Evolutionary conservation across 1,139 yeast species (phyloP).

Genomic region (Pichia sp.): DNA sequence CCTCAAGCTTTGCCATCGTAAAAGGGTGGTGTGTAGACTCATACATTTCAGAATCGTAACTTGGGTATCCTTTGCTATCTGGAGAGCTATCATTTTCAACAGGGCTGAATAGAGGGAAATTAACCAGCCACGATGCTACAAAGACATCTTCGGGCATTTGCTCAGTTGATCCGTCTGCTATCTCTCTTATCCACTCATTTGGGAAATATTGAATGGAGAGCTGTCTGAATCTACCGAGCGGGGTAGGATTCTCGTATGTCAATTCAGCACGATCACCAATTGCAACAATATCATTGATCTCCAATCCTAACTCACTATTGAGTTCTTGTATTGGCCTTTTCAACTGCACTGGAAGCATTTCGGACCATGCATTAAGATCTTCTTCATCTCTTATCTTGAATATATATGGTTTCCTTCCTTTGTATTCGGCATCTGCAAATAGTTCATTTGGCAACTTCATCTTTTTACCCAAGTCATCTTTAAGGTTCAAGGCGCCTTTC

Average conservation of each 20-base stretch:
- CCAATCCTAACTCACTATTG: conserved; percentile 32
- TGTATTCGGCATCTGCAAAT: conserved; percentile 41
- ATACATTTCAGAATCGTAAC: conserved; percentile 40
- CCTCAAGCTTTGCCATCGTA: conserved; percentile 78
- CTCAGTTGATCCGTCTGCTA: conserved; percentile 5
- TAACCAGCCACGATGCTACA: conserved; percentile 80
- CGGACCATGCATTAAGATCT: conserved; percentile 39
- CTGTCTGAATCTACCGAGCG: conserved; percentile 82
- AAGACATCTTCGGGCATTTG: conserved; percentile 28
- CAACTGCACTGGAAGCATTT: conserved; percentile 27
- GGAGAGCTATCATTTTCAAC: conserved; percentile 31
- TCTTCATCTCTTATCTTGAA: conserved; percentile 38
- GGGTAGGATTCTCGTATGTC: conserved; percentile 91
- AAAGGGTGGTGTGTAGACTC: conserved; percentile 94
- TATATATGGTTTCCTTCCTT: conserved; percentile 53
- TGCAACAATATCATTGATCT: conserved; percentile 70
- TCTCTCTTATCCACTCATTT: conserved; percentile 38
- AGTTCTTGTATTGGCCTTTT: conserved; percentile 24
- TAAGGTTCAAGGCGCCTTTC: conserved; percentile 34
- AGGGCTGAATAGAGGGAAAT: conserved; percentile 89
- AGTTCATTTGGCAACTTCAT: conserved; percentile 33
- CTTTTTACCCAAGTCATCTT: not conserved
- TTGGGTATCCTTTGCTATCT: conserved; percentile 42
- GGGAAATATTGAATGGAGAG: conserved; percentile 54
- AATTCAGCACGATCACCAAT: conserved; percentile 59